Percentiles rank a stretch among this genome's conserved stretches.
Conservation (phyloP, 257 asterid genomes). For the Capsicum chinense region DNA sequence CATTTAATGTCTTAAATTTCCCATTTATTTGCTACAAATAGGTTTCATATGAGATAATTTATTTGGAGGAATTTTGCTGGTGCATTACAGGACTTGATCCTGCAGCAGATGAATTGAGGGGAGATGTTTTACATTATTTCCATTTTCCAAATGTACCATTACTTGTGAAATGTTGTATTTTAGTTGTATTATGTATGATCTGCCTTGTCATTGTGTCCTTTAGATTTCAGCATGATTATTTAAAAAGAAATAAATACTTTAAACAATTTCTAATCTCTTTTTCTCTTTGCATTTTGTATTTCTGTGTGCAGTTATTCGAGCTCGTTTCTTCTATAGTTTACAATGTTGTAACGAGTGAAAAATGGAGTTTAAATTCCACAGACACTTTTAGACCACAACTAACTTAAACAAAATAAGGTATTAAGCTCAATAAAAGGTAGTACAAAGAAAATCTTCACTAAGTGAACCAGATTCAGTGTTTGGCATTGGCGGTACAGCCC, state of each 20-base stretch:
- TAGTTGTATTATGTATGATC: slow-evolving; percentile 17
- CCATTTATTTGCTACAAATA: not conserved
- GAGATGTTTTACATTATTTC: not conserved
- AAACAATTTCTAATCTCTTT: not conserved
- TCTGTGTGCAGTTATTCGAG: not conserved
- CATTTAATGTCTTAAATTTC: not conserved
- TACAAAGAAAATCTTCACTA: not conserved
- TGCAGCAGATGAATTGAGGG: slow-evolving; percentile 1
- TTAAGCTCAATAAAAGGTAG: not conserved
- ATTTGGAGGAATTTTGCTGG: slow-evolving; percentile 5
- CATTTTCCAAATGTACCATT: slow-evolving; percentile 6
- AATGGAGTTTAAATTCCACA: not conserved
- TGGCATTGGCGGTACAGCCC: not conserved
- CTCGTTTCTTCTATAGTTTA: not conserved
- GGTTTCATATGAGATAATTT: slow-evolving; percentile 17
- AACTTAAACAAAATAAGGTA: not conserved
- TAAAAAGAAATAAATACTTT: not conserved
- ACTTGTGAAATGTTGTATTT: slow-evolving; percentile 24
- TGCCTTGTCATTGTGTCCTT: not conserved
- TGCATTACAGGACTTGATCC: slow-evolving; percentile 7
- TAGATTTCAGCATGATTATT: slow-evolving; percentile 12
- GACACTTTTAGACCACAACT: not conserved
- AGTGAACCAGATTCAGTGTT: slow-evolving; percentile 4
- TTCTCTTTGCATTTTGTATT: slow-evolving; percentile 12
- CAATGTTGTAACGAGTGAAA: not conserved